Evolutionary conservation across 768 basidiomycete genomes (phyloP), one percentile per base, ranked within the genome.

Genomic region (Epithele typhae): DNA sequence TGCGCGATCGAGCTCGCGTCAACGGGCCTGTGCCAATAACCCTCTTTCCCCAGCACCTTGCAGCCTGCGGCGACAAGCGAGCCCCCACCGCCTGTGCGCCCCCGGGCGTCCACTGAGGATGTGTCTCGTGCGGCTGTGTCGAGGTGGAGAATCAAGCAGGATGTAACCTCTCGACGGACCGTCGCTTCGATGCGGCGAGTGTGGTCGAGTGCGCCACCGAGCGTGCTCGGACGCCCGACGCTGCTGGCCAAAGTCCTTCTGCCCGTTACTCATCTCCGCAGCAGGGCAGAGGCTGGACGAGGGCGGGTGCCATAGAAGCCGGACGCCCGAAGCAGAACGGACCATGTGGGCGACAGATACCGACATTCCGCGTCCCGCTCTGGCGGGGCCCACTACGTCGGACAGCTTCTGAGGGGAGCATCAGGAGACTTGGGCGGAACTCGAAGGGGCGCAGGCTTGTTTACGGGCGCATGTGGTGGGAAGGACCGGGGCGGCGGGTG

Each of bases 271-370:
- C 52, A 53, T 53, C 52, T 53, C 52, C 52, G 52, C 52, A 53
- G 52, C 52, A 53, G 47, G 19, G 25, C 42, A 43, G 42, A 14
- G 51, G 51, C 51, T 33, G 32, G 51, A 47, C 42, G 37, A 42
- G 47, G 32, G 47, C 49, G 51, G 52, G 46, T 46, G 45, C 46
- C 37, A 57, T 47, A 57, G 50, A 52, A 49, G 41, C 56, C 53
- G 53, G 51, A 39, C 35, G 48, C 19, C 56, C 49, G 56, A 53
- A 54, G 52, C 44, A 37, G 45, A 15, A 41, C 24, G 51, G 18
- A 51, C 51, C 56, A 54, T 54, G 49, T 54, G 56, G 52, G 48
- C 52, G 44, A 54, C 24, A 57, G 56, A 54, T 35, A 57, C 56
- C 56, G 56, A 54, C 51, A 48, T 24, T 30, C 39, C 37, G 38